Evolutionary conservation across 805 yeast genomes (phyloP).

Genomic region (Cyberlindnera amylophila): DNA sequence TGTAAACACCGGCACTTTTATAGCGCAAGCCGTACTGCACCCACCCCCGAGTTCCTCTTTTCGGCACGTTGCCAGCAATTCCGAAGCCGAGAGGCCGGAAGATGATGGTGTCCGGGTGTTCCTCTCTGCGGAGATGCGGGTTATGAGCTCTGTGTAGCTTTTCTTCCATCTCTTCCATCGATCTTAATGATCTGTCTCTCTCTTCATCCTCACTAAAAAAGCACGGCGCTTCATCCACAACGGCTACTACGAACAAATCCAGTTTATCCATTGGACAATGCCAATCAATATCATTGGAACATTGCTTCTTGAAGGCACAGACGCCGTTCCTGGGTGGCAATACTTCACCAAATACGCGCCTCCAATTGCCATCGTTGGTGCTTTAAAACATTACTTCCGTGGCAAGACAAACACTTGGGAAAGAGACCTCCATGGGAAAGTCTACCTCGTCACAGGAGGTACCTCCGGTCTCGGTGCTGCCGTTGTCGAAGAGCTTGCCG

Average conservation of each 20-base stretch:
- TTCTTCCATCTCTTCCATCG: too few relatives aligned
- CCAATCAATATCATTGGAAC: conserved; percentile 80
- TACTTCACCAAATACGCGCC: conserved; percentile 59
- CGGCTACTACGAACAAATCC: neutral
- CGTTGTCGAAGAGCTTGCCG: conserved; percentile 69
- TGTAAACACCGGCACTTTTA: too few relatives aligned
- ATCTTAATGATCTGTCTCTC: too few relatives aligned
- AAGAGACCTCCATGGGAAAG: conserved; percentile 87
- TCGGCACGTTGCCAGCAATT: too few relatives aligned
- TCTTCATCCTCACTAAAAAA: neutral
- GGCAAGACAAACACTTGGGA: conserved; percentile 90
- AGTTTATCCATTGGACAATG: conserved; percentile 41
- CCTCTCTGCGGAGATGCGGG: too few relatives aligned
- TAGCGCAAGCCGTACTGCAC: too few relatives aligned
- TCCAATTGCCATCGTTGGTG: conserved; percentile 39
- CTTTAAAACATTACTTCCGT: conserved; percentile 67
- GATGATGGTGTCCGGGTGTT: too few relatives aligned
- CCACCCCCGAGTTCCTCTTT: too few relatives aligned
- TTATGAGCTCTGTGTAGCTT: too few relatives aligned
- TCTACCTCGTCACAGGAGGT: conserved; percentile 84
- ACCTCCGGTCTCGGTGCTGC: conserved; percentile 87
- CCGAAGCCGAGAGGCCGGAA: too few relatives aligned
- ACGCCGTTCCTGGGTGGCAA: conserved; percentile 70
- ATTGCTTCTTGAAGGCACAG: conserved; percentile 67
- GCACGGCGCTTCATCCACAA: neutral